Base-by-base conservation (phyloP, 257 asterid species). In the Gentiana dahurica region DNA sequence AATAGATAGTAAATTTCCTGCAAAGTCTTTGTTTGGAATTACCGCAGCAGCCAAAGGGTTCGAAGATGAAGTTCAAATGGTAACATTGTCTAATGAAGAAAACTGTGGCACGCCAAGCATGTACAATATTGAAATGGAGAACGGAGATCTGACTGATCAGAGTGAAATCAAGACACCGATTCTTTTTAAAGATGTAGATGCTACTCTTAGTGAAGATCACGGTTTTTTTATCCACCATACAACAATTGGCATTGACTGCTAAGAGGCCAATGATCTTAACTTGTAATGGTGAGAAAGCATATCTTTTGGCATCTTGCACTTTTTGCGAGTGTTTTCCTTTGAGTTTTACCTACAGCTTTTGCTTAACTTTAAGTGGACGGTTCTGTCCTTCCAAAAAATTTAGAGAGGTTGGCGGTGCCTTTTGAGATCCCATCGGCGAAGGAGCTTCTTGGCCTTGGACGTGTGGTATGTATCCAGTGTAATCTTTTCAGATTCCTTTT, bases 251-350 rank as follows among this genome's bases (percentile, higher is more conserved):
- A 38, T 78, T 62, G 79, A 83, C 90, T 34, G 95, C 97, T 3
- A 92, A 92, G 75, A 84, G 97, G 59, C 98, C 98, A 71, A 92
- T 92, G 85, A 88, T 92, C 73, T 64, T 92, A 79, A 87, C 98
- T 59, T 82, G 94, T 78, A 88, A 87, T 55, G 78, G 98, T 24
- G 24, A 24, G 24, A 96, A 66, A 64, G 58, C 59, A 36, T 62
- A 55, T 52, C 39, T 60, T 43, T 69, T 57, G 24, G 39, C 24
- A 36, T 41, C 35, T 4, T n/a, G 39, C 6, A 38, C 64, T 44
- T 51, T 36, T 49, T 53, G 58, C 62, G 55, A 51, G 44, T 45
- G 46, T 41, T 41, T 4, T 59, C 47, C 53, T 49, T 58, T 46
- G 24, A 24, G 24, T 49, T 49, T 60, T 41, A 44, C 59, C 59